A percentile compares a stretch with the other conserved stretches of the same genome.
phyloP scores from a whole-genome alignment of 495 filamentous ascomycete genomes.

The Xylaria telfairii region DNA sequence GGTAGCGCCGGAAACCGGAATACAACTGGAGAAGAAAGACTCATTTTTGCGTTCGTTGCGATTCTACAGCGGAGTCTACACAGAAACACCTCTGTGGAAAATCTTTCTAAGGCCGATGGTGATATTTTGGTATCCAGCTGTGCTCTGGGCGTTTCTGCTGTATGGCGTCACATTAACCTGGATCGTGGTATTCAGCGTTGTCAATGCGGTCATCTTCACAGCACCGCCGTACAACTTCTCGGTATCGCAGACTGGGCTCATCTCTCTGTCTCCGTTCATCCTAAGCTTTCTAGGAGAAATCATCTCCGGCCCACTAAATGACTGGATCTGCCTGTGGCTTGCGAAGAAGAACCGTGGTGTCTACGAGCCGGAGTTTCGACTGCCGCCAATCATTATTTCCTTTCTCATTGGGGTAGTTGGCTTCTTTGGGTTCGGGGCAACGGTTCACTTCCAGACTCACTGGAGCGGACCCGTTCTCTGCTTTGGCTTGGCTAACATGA shows the following conservation, averaged over 20 bases:
- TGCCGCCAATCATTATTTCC: constrained; percentile 56
- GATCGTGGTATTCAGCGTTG: constrained; percentile 62
- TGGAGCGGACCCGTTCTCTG: constrained; percentile 60
- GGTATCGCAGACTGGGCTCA: constrained; percentile 55
- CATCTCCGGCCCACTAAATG: constrained; percentile 57
- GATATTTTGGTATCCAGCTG: constrained; percentile 60
- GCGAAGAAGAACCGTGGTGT: constrained; percentile 56
- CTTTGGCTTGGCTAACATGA: constrained; percentile 61
- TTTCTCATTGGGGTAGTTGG: constrained; percentile 54
- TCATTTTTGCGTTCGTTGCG: constrained; percentile 42
- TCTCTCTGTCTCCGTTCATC: constrained; percentile 56
- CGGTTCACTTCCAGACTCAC: constrained; percentile 61
- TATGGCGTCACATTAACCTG: constrained; percentile 59
- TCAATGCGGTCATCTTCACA: constrained; percentile 58
- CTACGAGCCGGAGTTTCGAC: constrained; percentile 63
- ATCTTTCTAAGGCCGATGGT: constrained; percentile 56
- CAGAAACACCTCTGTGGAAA: constrained; percentile 55
- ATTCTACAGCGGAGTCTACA: constrained; percentile 48
- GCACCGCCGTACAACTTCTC: constrained; percentile 60
- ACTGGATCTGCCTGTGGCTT: constrained; percentile 54
- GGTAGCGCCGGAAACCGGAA: constrained; percentile 33
- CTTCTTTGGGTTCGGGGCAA: constrained; percentile 66
- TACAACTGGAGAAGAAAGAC: constrained; percentile 36
- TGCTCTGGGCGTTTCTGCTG: constrained; percentile 60
- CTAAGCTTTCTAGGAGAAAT: constrained; percentile 56